Percentiles rank a stretch among this genome's conserved stretches.
phyloP scores from a whole-genome alignment of 2,329 filamentous ascomycete genomes.

The Penicillium sp. region DNA sequence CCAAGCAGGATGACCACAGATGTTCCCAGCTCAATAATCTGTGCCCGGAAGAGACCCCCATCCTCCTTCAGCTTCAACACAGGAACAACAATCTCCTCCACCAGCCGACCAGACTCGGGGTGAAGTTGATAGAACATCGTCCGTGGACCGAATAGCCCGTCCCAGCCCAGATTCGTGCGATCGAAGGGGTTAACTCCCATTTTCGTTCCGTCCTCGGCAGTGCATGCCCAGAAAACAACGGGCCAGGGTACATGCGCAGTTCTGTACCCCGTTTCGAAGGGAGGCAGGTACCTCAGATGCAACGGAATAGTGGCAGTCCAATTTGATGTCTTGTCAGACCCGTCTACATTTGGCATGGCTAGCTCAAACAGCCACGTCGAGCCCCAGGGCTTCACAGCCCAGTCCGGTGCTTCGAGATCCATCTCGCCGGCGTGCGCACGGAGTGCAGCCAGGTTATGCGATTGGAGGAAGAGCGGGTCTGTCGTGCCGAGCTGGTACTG shows the following conservation, averaged over 20 bases:
- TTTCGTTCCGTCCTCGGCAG: constrained; percentile 59
- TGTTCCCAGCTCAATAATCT: constrained; percentile 57
- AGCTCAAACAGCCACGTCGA: constrained; percentile 76
- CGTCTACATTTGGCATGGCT: constrained; percentile 51
- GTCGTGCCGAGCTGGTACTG: constrained; percentile 71
- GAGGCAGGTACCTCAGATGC: constrained; percentile 79
- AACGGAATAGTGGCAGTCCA: constrained; percentile 65
- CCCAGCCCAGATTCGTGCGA: constrained; percentile 79
- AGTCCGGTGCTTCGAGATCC: constrained; percentile 88
- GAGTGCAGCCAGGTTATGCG: constrained; percentile 73
- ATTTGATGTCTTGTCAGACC: constrained; percentile 14
- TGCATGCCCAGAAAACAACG: constrained; percentile 87
- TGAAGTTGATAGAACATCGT: constrained; percentile 82
- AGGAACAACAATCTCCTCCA: constrained; percentile 63
- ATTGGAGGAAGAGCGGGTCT: constrained; percentile 70
- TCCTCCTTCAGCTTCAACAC: constrained; percentile 61
- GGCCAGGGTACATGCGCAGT: constrained; percentile 73
- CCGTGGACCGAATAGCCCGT: constrained; percentile 71
- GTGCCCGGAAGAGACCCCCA: constrained; percentile 42
- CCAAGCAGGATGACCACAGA: constrained; percentile 62
- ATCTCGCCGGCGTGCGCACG: constrained; percentile 72
- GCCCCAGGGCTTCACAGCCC: constrained; percentile 76
- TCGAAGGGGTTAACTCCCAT: constrained; percentile 84
- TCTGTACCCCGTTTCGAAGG: constrained; percentile 58
- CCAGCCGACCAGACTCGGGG: constrained; percentile 53